Base-by-base conservation (phyloP, 2,329 filamentous ascomycete genomes). In the Paraphaeosphaeria minitans region DNA sequence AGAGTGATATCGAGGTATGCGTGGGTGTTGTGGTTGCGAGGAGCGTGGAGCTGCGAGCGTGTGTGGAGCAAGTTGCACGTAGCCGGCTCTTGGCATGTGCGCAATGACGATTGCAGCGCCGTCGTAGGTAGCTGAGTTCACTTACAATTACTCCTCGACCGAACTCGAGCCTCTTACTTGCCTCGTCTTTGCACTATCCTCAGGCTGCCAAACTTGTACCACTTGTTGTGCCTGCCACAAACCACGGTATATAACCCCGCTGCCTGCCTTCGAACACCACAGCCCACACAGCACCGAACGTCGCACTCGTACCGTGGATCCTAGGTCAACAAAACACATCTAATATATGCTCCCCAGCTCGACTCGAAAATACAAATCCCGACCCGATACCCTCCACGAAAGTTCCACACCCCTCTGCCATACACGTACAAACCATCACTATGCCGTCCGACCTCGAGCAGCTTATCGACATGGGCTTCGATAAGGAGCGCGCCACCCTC, bases 401-500 rank as follows among this genome's bases (percentile, higher is more conserved):
- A 39, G 46, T 33, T 14, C 35, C 14, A 14, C 13, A 39, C 43
- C 3, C 39, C 33, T 27, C 14, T 45, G 39, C 31, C 52, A 29
- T 39, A 27, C 61, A 43, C 43, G 45, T 14, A 45, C 29, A 48
- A 21, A 29, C 43, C 16, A 41, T 45, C 67, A 74, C 24, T 46
- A 83, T 81, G 77, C 72, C 81, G 55, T 81, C 83, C 57, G 86
- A 89, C 71, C 78, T 88, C 39, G 82, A 87, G 46, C 81, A 83
- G 73, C 84, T 89, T 67, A 75, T 86, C 67, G 85, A 86, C 59
- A 89, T 89, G 86, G 87, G 87, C 78, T 99, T 99, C 73, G 92
- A 96, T 64, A 86, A 87, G 70, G 87, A 92, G 71, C 88, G 91
- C 65, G 89, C 92, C 48, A 86, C 93, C 75, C 80, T 98, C 47